phyloP scores from a whole-genome alignment of 1,284 basidiomycete genomes.

The Trametes pubescens region DNA sequence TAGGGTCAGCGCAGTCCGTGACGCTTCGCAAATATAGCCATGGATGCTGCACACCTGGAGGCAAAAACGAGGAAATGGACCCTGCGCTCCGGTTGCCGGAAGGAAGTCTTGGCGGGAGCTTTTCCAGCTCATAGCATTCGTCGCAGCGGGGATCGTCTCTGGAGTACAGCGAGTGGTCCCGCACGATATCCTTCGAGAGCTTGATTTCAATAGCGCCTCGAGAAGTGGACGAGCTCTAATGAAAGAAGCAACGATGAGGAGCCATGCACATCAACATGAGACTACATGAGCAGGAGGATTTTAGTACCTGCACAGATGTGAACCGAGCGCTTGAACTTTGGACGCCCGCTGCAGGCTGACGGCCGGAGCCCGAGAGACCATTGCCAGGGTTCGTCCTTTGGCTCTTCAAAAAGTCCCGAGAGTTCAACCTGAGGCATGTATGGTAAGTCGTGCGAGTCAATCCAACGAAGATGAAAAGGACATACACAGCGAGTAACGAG shows the following conservation, averaged over 20 bases:
- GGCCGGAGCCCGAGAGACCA: neutral
- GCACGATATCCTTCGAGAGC: neutral
- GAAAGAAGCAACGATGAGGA: neutral
- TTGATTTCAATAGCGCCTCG: constrained; percentile 2
- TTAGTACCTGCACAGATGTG: constrained; percentile 1
- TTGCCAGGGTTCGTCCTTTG: neutral
- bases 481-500: constrained; percentile 9
- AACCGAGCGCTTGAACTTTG: neutral
- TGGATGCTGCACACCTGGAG: neutral
- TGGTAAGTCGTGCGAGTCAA: too few relatives aligned
- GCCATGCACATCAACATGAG: neutral
- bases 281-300: too few relatives aligned
- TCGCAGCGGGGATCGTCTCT: neutral
- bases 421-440: neutral
- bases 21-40: too few relatives aligned
- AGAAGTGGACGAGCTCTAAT: neutral
- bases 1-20: too few relatives aligned
- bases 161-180: neutral
- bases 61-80: neutral
- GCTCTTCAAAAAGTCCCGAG: constrained; percentile 8
- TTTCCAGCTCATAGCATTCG: constrained; percentile 2
- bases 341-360: neutral
- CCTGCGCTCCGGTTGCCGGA: neutral
- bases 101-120: neutral
- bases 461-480: neutral